Base-by-base conservation (phyloP, 1,284 basidiomycete species). In the Marasmius fiardii region DNA sequence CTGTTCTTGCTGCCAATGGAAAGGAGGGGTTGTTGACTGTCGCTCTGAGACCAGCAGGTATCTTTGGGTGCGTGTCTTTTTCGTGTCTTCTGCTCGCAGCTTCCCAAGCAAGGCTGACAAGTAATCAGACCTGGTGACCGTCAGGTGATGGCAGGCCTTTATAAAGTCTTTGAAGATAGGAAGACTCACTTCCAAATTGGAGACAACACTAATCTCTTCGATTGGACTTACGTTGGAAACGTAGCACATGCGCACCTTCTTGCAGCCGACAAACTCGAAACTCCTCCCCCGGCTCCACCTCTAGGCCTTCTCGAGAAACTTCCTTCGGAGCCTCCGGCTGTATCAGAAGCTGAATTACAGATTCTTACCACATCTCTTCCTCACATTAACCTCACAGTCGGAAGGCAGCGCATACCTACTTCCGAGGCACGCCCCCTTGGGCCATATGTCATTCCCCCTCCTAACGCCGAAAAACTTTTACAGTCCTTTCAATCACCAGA, bases 191-290 rank as follows among this genome's bases (percentile, higher is more conserved):
- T 93, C 78, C 96, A 98, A 73, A 88, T 99, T 59, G 97, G 97
- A 47, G 79, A 90, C 72, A 98, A 98, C 75, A 83, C 80, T 59
- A 99, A 99, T 71, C 75, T 98, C 10, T 96, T 95, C 65, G 97
- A 99, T 74, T 98, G 93, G 87, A 98, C 96, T 1, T 98, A 98
- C 66, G 94, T 99, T 60, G 93, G 87, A 60, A 99, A 99, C 70
- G 90, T 97, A 59, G 95, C 95, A 0, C 85, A 92, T 66, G 96
- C 96, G 1, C 97, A 99, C 68, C 74, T 99, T 7, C 85, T 99
- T 48, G 97, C 97, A 1, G 90, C 92, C 8, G 95, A 98, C 76
- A 87, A 83, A 65, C 83, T 96, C 39, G 77, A 75, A 52, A 69
- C 73, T 1, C 72, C 77, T 1, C 69, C 78, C 11, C 73, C 75